Evolutionary conservation across 768 basidiomycete genomes (phyloP).

Genomic region (Lepiota brunneoincarnata): DNA sequence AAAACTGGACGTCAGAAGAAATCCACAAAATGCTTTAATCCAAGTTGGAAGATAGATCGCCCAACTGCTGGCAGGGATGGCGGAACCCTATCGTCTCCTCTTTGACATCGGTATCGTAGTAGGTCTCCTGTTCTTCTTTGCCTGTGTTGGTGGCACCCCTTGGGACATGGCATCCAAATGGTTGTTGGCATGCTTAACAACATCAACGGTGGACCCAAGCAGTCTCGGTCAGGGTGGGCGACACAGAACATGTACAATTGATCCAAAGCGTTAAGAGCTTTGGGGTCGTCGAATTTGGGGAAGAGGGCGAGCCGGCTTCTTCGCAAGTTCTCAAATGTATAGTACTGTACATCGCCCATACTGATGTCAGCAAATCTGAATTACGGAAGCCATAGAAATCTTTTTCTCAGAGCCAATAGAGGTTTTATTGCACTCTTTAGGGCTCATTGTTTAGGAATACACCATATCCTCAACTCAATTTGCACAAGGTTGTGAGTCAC

Average conservation of each 20-base stretch:
- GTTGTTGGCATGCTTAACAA: conserved; percentile 64
- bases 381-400: no score
- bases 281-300: conserved; percentile 89
- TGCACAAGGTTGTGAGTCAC: no score
- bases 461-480: no score
- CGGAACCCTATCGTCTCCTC: conserved; percentile 36
- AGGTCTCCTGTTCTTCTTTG: conserved; percentile 22
- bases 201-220: conserved; percentile 62
- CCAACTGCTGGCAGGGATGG: conserved; percentile 29
- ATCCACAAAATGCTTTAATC: conserved; percentile 81
- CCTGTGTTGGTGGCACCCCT: conserved; percentile 18
- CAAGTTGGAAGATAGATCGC: conserved; percentile 76
- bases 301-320: conserved; percentile 83
- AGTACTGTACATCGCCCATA: no score
- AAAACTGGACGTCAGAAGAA: conserved; percentile 83
- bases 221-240: conserved; percentile 82
- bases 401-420: no score
- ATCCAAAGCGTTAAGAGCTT: conserved; percentile 71
- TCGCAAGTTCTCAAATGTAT: no score
- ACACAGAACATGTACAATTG: conserved; percentile 64
- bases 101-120: conserved; percentile 24
- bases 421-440: no score
- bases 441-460: no score
- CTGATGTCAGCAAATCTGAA: no score
- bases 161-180: conserved; percentile 39